phyloP scores from a whole-genome alignment of 2,329 filamentous ascomycete species.

The Phialocephala subalpina region DNA sequence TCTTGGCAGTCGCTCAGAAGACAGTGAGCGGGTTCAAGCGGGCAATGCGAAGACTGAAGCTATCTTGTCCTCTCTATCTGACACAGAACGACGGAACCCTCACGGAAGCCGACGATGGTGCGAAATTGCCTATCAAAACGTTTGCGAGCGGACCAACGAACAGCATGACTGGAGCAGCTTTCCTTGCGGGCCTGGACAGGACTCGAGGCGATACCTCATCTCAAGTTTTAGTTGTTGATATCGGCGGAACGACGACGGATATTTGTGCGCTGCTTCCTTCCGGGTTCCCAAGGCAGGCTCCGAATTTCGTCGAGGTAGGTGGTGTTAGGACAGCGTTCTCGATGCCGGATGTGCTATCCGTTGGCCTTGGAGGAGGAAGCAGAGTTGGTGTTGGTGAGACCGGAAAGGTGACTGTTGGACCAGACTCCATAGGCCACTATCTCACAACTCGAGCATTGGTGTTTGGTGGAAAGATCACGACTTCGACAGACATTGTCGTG shows the following conservation, averaged over 20 bases:
- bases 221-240: constrained; percentile 55
- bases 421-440: constrained; percentile 16
- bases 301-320: constrained; percentile 4
- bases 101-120: constrained; percentile 57
- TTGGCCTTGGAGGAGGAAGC: constrained; percentile 22
- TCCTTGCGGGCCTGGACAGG: constrained; percentile 47
- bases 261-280: constrained; percentile 48
- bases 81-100: constrained; percentile 69
- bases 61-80: constrained; percentile 63
- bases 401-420: constrained; percentile 11
- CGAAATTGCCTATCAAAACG: constrained; percentile 62
- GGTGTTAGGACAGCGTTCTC: constrained; percentile 18
- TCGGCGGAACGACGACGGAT: constrained; percentile 66
- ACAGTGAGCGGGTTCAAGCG: constrained; percentile 62
- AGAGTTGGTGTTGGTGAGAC: not conserved
- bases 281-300: constrained; percentile 15
- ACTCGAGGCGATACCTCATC: not conserved
- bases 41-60: constrained; percentile 55
- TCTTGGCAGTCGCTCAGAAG: constrained; percentile 61
- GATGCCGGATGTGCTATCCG: constrained; percentile 14
- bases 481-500: constrained; percentile 14
- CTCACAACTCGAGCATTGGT: constrained; percentile 3
- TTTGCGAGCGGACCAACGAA: constrained; percentile 69
- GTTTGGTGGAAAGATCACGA: constrained; percentile 9
- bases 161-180: constrained; percentile 67